Evolutionary conservation across 2,329 filamentous ascomycete genomes (phyloP).

Genomic region (Exophiala calicioides): DNA sequence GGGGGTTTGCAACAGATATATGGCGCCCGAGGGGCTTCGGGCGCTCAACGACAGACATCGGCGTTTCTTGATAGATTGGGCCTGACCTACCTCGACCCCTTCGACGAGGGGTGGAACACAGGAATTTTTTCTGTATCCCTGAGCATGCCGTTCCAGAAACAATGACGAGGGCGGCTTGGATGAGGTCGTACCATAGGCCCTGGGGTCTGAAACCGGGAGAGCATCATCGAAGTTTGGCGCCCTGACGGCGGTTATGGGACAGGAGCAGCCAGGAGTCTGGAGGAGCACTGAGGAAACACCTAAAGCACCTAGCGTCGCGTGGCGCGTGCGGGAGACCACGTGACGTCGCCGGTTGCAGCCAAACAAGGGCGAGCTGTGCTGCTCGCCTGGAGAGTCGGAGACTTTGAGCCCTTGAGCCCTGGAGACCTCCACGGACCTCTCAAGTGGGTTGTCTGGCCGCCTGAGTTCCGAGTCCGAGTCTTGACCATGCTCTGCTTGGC

Average conservation of each 20-base stretch:
- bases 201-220: slow-evolving; percentile 22
- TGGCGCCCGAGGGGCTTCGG: slow-evolving; percentile 9
- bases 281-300: background rate
- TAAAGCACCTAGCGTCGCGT: too few species aligned
- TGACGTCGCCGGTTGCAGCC: too few species aligned
- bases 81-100: slow-evolving; percentile 23
- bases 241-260: slow-evolving; percentile 18
- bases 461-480: too few species aligned
- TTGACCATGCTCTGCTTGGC: background rate
- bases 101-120: slow-evolving; percentile 14
- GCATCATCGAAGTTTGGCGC: slow-evolving; percentile 21
- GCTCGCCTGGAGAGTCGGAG: too few species aligned
- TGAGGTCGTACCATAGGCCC: slow-evolving; percentile 15
- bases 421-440: too few species aligned
- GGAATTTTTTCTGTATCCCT: slow-evolving; percentile 18
- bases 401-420: too few species aligned
- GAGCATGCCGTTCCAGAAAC: slow-evolving; percentile 8
- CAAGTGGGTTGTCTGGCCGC: too few species aligned
- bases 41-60: slow-evolving; percentile 6
- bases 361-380: too few species aligned
- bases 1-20: slow-evolving; percentile 14
- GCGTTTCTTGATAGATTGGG: slow-evolving; percentile 10
- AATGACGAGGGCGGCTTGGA: slow-evolving; percentile 27
- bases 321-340: too few species aligned
- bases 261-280: background rate